Evolutionary conservation across 2,329 filamentous ascomycete genomes (phyloP), one percentile per base, ranked within the genome.

Genomic region (Diatrype stigma): DNA sequence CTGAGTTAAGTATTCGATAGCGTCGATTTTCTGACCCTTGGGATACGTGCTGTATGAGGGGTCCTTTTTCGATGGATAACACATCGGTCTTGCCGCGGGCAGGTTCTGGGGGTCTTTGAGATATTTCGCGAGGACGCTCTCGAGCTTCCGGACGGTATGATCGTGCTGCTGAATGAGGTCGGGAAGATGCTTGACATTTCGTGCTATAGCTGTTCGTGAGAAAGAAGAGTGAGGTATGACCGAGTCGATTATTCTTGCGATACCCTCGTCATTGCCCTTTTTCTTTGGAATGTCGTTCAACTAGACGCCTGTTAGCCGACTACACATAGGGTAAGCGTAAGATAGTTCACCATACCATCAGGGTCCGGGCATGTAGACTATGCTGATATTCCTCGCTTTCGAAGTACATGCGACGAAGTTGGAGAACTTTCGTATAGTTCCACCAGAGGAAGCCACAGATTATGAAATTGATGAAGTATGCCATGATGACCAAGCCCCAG

Each of bases 101-200:
- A 97, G 77, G 54, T 86, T 83, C 55, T 87, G 80, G 0, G 94
- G 94, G 53, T 96, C 87, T 69, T 88, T 95, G 45, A 99, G 77
- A 65, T 99, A 97, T 60, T 89, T 95, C 35, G 94, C 89, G 49
- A 99, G 72, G 3, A 95, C 80, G 44, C 82, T 80, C 67, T 99
- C 94, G 37, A 99, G 79, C 59, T 90, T 79, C 45, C 89, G 84
- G 32, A 99, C 94, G 0, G 85, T 79, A 56, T 87, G 77, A 50
- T 90, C 86, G 63, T 99, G 92, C 65, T 95, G 81, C 52, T 87
- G 83, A 55, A 99, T 94, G 51, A 97, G 74, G 17, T 87, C 79
- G 11, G 94, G 94, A 12, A 99, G 77, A 37, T 93, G 86, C 68
- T 93, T 96, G 55, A 96, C 91, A 61, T 97, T 96, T 56, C 94